These are phyloP conservation scores for Cardamine occulta DNA, from an alignment of 345 rosid species.

Conservation along the genomic window DNA sequence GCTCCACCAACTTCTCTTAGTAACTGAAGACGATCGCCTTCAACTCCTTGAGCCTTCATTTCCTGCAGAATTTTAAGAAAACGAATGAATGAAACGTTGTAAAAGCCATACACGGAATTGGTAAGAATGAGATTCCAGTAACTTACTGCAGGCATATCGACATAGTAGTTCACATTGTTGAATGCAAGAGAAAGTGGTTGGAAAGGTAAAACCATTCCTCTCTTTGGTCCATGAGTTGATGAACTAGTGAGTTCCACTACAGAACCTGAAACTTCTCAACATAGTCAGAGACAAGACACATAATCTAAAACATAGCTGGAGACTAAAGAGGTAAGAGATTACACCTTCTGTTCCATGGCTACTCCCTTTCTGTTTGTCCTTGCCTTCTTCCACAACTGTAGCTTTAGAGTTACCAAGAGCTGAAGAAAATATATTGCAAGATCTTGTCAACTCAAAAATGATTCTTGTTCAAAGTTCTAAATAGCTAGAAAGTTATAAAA, in stretches of 20 bases:
- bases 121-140: not conserved
- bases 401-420: slow-evolving; percentile 68
- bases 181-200: slow-evolving; percentile 84
- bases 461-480: not conserved
- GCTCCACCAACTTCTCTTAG: slow-evolving; percentile 76
- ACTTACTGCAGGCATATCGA: slow-evolving; percentile 91
- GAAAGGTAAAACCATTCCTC: slow-evolving; percentile 93
- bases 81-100: slow-evolving; percentile 2
- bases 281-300: slow-evolving; percentile 30
- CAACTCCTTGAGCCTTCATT: slow-evolving; percentile 77
- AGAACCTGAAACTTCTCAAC: slow-evolving; percentile 46
- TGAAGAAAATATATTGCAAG: slow-evolving; percentile 43
- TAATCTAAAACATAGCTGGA: not conserved
- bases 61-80: slow-evolving; percentile 49
- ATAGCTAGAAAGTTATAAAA: not conserved
- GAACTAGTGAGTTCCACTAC: slow-evolving; percentile 34
- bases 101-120: not conserved
- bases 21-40: slow-evolving; percentile 73
- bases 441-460: slow-evolving; percentile 24
- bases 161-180: slow-evolving; percentile 75
- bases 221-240: slow-evolving; percentile 45
- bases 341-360: slow-evolving; percentile 53
- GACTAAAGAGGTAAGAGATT: not conserved
- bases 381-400: slow-evolving; percentile 53
- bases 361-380: slow-evolving; percentile 41